Percentiles rank a stretch among this genome's conserved stretches.
Conservation (phyloP, 2,329 filamentous ascomycete species). For the Periconia digitata region DNA sequence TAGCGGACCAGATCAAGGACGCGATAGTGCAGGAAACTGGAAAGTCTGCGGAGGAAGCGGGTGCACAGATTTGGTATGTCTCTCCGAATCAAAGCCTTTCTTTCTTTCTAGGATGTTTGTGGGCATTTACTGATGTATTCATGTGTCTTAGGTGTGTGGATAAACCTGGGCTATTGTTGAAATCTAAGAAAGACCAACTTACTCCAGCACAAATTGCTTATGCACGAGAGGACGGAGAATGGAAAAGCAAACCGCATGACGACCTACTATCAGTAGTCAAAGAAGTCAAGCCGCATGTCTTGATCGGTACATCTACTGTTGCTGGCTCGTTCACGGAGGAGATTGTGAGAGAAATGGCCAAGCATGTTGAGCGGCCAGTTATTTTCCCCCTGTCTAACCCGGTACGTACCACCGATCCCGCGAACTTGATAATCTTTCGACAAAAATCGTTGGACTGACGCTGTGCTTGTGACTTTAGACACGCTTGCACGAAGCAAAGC, state of each 20-base stretch:
- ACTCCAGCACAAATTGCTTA: slow-evolving; percentile 69
- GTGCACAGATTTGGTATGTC: slow-evolving; percentile 73
- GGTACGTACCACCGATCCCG: too few species aligned
- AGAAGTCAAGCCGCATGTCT: slow-evolving; percentile 73
- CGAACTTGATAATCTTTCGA: too few species aligned
- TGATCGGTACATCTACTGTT: slow-evolving; percentile 82
- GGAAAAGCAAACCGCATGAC: slow-evolving; percentile 58
- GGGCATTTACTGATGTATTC: too few species aligned
- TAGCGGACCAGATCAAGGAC: slow-evolving; percentile 81
- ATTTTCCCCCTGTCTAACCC: slow-evolving; percentile 82
- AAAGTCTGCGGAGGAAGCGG: slow-evolving; percentile 72
- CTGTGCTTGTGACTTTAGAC: too few species aligned
- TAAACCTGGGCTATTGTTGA: slow-evolving; percentile 74
- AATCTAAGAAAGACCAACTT: slow-evolving; percentile 60
- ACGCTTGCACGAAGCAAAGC: slow-evolving; percentile 77
- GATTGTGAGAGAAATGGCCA: slow-evolving; percentile 73
- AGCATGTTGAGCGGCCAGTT: slow-evolving; percentile 74
- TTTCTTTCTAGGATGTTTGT: not conserved
- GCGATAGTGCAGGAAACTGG: slow-evolving; percentile 70
- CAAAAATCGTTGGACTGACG: too few species aligned
- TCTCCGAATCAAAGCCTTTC: too few species aligned
- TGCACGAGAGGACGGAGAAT: slow-evolving; percentile 65
- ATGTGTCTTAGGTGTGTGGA: slow-evolving; percentile 67
- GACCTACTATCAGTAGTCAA: slow-evolving; percentile 69
- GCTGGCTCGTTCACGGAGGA: slow-evolving; percentile 76